Evolutionary conservation across 208 protist species (phyloP).

Genomic region (Crithidia brevicula): DNA sequence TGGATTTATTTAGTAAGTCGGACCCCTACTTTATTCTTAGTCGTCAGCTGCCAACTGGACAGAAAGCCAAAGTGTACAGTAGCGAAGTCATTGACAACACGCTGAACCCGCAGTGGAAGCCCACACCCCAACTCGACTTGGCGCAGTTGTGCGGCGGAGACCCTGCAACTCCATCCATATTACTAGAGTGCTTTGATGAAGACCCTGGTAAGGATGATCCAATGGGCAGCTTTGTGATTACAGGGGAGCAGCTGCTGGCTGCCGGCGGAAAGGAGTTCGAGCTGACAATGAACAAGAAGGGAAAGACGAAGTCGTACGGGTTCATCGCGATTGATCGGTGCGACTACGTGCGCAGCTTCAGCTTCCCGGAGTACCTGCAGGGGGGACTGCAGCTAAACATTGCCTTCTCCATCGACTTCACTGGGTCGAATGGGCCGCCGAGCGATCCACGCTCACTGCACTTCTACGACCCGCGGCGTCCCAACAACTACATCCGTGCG

Average conservation of each 20-base stretch:
- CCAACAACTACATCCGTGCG: slow-evolving; percentile 53
- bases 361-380: slow-evolving; percentile 71
- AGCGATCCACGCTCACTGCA: slow-evolving; percentile 61
- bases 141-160: slow-evolving; percentile 38
- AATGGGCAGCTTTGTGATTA: slow-evolving; percentile 33
- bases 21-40: slow-evolving; percentile 37
- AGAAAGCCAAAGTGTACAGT: slow-evolving; percentile 25
- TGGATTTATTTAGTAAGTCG: slow-evolving; percentile 43
- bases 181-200: slow-evolving; percentile 36
- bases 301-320: slow-evolving; percentile 38
- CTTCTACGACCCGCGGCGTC: slow-evolving; percentile 35
- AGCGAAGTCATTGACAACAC: slow-evolving; percentile 38
- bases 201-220: slow-evolving; percentile 15
- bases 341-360: slow-evolving; percentile 15
- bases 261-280: slow-evolving; percentile 20
- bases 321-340: slow-evolving; percentile 25
- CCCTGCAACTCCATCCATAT: slow-evolving; percentile 16
- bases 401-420: slow-evolving; percentile 82
- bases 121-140: slow-evolving; percentile 30
- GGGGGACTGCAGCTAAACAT: slow-evolving; percentile 65
- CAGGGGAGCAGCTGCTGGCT: slow-evolving; percentile 24
- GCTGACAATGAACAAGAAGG: slow-evolving; percentile 31
- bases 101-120: slow-evolving; percentile 45
- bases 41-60: slow-evolving; percentile 25
- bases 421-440: slow-evolving; percentile 59